Evolutionary conservation across 805 yeast genomes (phyloP).

Genomic region (Starmera quercuum): DNA sequence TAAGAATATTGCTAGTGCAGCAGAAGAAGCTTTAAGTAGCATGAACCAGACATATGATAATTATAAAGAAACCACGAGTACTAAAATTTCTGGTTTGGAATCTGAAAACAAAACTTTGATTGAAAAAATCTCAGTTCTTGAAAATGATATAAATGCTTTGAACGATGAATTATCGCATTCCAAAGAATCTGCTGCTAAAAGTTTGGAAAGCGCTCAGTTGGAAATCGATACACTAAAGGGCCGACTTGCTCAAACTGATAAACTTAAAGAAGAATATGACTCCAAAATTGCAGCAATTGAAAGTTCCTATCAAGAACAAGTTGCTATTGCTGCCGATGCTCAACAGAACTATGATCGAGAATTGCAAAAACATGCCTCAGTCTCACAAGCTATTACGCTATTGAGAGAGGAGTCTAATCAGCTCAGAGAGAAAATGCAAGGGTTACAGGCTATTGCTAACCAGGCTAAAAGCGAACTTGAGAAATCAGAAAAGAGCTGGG

Average conservation of each 20-base stretch:
- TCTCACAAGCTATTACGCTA: conserved; percentile 31
- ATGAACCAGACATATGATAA: conserved; percentile 48
- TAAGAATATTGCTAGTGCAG: conserved; percentile 52
- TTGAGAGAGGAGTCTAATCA: conserved; percentile 30
- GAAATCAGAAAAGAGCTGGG: conserved; percentile 37
- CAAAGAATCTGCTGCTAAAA: conserved; percentile 18
- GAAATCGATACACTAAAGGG: conserved; percentile 12
- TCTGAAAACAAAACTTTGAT: conserved; percentile 14
- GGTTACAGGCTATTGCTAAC: conserved; percentile 20
- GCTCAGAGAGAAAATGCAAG: conserved; percentile 20
- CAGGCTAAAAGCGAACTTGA: conserved; percentile 25
- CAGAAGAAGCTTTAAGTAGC: conserved; percentile 55
- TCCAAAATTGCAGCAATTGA: conserved; percentile 22
- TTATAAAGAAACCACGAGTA: conserved; percentile 23
- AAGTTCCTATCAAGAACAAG: conserved; percentile 35
- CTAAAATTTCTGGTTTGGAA: conserved; percentile 10
- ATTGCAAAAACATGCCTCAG: conserved; percentile 45
- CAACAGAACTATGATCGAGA: conserved; percentile 51
- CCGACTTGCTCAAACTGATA: conserved; percentile 16
- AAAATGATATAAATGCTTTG: conserved; percentile 21
- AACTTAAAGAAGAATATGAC: conserved; percentile 22
- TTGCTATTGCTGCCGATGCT: conserved; percentile 36
- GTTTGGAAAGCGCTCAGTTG: conserved; percentile 8
- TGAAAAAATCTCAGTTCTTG: conserved; percentile 20
- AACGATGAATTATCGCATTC: conserved; percentile 23